Evolutionary conservation across 306 rosid species (phyloP).

Genomic region (Rubus idaeus): DNA sequence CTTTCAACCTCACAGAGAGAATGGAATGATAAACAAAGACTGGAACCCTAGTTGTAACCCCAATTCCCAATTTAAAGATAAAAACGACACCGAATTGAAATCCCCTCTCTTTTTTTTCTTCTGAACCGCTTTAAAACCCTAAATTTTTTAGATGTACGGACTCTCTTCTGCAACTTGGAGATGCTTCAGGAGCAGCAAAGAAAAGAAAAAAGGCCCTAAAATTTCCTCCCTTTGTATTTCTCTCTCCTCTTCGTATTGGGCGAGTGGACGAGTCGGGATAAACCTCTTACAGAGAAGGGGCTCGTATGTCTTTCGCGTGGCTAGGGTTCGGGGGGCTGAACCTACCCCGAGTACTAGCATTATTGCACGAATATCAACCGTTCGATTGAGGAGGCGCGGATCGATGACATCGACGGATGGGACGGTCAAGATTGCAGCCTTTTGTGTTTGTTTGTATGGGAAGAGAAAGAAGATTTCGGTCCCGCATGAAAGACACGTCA

Average conservation of each 20-base stretch:
- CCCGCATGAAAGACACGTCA: slow-evolving; percentile 48
- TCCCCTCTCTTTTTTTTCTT: background rate
- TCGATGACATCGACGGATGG: slow-evolving; percentile 46
- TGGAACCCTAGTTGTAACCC: slow-evolving; percentile 8
- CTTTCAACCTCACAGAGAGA: background rate
- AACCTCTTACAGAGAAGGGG: slow-evolving; percentile 43
- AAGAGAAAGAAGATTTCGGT: slow-evolving; percentile 28
- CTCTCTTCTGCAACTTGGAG: slow-evolving; percentile 32
- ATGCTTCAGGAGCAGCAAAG: slow-evolving; percentile 20
- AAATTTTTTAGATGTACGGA: slow-evolving; percentile 29
- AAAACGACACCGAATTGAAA: slow-evolving; percentile 10
- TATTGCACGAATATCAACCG: slow-evolving; percentile 29
- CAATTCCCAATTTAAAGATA: slow-evolving; percentile 13
- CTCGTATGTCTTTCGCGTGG: slow-evolving; percentile 36
- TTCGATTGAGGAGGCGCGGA: slow-evolving; percentile 42
- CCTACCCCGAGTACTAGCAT: slow-evolving; percentile 24
- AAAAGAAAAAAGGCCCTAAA: background rate
- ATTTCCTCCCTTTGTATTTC: slow-evolving; percentile 19
- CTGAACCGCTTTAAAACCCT: slow-evolving; percentile 40
- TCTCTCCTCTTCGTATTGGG: slow-evolving; percentile 37
- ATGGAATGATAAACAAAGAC: background rate
- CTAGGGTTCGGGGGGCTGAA: slow-evolving; percentile 47
- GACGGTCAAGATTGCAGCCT: slow-evolving; percentile 47
- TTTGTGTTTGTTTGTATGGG: slow-evolving; percentile 73
- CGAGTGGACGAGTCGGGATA: slow-evolving; percentile 44